These are phyloP conservation scores for Arctostaphylos glauca DNA, from an alignment of 148 eudicot genomes.

Conservation along the genomic window DNA sequence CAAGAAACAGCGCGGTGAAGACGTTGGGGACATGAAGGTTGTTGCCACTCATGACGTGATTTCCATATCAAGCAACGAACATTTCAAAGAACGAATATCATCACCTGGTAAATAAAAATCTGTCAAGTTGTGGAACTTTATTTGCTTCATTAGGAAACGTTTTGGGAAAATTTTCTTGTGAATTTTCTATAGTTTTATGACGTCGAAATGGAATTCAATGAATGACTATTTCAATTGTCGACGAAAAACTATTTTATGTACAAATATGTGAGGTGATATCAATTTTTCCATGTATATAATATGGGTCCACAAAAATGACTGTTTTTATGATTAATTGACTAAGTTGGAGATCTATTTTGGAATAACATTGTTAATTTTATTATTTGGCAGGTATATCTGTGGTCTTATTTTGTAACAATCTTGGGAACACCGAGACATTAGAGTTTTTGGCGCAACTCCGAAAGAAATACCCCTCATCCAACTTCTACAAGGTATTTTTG, in stretches of 20 bases:
- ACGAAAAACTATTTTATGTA: background rate
- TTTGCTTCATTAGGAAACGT: background rate
- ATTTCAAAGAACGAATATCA: slow-evolving; percentile 36
- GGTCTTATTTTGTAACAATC: slow-evolving; percentile 45
- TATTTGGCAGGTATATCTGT: slow-evolving; percentile 45
- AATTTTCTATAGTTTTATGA: background rate
- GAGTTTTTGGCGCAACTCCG: slow-evolving; percentile 45
- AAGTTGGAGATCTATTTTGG: background rate
- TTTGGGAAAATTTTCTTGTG: no score
- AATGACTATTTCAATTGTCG: background rate
- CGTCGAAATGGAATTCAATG: background rate
- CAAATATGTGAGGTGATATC: background rate
- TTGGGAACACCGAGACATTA: slow-evolving; percentile 31
- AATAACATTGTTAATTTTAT: background rate
- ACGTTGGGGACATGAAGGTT: slow-evolving; percentile 19
- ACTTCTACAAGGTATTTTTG: slow-evolving; percentile 44
- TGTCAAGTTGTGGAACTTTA: background rate
- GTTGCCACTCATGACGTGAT: slow-evolving; percentile 29
- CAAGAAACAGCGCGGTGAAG: slow-evolving; percentile 38
- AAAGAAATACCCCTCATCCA: slow-evolving; percentile 44
- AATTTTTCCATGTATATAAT: no score
- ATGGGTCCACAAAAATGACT: background rate
- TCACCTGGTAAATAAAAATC: slow-evolving; percentile 36
- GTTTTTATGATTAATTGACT: background rate
- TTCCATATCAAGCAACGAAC: slow-evolving; percentile 40